Evolutionary conservation across 768 basidiomycete genomes (phyloP).

Genomic region (Fibroporia radiculosa): DNA sequence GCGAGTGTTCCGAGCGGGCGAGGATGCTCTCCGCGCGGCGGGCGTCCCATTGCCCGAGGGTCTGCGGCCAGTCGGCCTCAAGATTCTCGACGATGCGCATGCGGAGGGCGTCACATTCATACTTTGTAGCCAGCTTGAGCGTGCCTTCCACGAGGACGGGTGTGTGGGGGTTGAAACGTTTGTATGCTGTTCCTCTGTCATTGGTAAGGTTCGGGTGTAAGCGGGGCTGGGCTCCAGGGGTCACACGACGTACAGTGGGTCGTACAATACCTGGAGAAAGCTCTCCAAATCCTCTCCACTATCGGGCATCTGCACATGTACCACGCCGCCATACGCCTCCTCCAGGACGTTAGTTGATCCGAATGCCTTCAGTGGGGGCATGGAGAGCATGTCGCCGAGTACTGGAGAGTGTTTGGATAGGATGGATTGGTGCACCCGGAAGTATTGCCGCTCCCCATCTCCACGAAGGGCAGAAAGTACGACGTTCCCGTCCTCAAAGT

Average conservation of each 20-base stretch:
- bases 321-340: conserved; percentile 22
- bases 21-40: conserved; percentile 20
- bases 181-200: conserved; percentile 20
- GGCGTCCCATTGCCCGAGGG: conserved; percentile 24
- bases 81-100: conserved; percentile 24
- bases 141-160: conserved; percentile 24
- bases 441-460: conserved; percentile 12
- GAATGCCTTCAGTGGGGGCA: conserved; percentile 15
- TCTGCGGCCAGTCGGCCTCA: conserved; percentile 29
- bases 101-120: conserved; percentile 27
- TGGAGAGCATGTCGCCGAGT: conserved; percentile 21
- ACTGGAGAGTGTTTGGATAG: conserved; percentile 20
- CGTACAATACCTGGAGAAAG: conserved; percentile 21
- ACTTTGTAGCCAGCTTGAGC: conserved; percentile 28
- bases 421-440: conserved; percentile 22
- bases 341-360: conserved; percentile 7
- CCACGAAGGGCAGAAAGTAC: conserved; percentile 20
- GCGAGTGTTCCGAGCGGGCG: conserved; percentile 22
- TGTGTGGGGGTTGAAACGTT: conserved; percentile 24
- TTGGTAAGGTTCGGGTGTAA: not conserved
- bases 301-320: conserved; percentile 24
- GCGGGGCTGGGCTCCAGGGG: not conserved
- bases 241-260: conserved; percentile 19
- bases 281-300: conserved; percentile 20
- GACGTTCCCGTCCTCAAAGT: conserved; percentile 26